Base-by-base conservation (phyloP, 768 basidiomycete genomes). In the Boletus vinaceobasis region DNA sequence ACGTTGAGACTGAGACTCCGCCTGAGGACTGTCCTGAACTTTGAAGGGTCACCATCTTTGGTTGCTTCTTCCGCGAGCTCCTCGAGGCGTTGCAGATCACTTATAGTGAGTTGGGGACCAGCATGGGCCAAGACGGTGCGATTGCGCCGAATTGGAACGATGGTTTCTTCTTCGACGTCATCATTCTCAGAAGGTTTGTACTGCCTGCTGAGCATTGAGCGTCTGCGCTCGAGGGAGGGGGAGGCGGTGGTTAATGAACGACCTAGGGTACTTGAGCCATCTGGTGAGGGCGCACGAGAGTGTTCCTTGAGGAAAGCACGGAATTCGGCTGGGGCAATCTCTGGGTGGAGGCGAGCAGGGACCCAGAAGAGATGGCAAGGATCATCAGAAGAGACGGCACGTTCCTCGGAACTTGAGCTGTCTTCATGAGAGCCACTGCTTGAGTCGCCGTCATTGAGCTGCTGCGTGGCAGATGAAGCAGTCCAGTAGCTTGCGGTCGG, bases 331-430 rank as follows among this genome's bases (percentile, higher is more conserved):
- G 97, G 97, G 0, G 95, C 96, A 65, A 99, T 90, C 76, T 99
- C 97, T 31, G 97, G 97, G 69, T 98, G 97, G 35, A 98, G 78
- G 54, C 88, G 84, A 15, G 97, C 97, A 50, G 97, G 97, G 29
- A 99, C 93, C 97, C 97, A 99, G 79, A 98, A 98, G 60, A 98
- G 83, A 71, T 93, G 89, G 64, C 87, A 86, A 3, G 90, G 87
- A 74, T 96, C 91, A 63, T 90, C 86, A 37, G 79, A 70, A 21
- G 65, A n/a, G n/a, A 40, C 11, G 8, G 39, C 51, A 47, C 63
- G 69, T 26, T 71, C 71, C 48, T 73, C 71, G 15, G 71, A 72
- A 64, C 66, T 72, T 60, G 71, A 67, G 62, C 65, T 68, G 53
- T 71, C 75, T 60, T 75, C 73, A 56, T 74, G 72, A 46, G 75